Conservation (phyloP, 495 filamentous ascomycete species). For the Tuber borchii region DNA sequence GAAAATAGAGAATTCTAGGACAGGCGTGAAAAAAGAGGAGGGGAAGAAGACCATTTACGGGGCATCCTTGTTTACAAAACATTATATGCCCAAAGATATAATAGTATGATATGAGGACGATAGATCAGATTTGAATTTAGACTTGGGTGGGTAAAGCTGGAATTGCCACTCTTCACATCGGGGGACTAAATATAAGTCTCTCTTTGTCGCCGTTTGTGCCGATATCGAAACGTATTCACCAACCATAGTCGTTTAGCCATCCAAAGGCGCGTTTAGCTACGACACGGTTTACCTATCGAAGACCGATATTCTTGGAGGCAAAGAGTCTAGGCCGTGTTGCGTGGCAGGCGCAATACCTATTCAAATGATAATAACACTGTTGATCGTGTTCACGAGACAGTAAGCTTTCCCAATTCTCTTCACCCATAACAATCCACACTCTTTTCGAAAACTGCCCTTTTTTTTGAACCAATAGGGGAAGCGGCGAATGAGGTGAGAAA, state of each 20-base stretch:
- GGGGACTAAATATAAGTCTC: not conserved
- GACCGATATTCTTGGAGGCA: not conserved
- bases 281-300: not conserved
- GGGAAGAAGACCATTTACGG: not conserved
- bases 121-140: not conserved
- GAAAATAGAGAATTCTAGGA: not conserved
- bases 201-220: not conserved
- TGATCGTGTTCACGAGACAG: not conserved
- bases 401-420: no score
- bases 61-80: not conserved
- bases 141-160: not conserved
- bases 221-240: not conserved
- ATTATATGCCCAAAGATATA: not conserved
- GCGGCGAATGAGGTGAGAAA: no score
- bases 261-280: not conserved
- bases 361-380: not conserved
- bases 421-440: no score
- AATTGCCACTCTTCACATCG: not conserved
- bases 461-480: no score
- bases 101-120: not conserved
- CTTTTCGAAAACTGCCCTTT: no score
- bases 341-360: not conserved
- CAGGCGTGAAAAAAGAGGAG: not conserved
- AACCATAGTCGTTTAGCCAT: not conserved
- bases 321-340: not conserved